Base-by-base conservation (phyloP, 805 yeast species). In the Danielozyma ontarioensis region DNA sequence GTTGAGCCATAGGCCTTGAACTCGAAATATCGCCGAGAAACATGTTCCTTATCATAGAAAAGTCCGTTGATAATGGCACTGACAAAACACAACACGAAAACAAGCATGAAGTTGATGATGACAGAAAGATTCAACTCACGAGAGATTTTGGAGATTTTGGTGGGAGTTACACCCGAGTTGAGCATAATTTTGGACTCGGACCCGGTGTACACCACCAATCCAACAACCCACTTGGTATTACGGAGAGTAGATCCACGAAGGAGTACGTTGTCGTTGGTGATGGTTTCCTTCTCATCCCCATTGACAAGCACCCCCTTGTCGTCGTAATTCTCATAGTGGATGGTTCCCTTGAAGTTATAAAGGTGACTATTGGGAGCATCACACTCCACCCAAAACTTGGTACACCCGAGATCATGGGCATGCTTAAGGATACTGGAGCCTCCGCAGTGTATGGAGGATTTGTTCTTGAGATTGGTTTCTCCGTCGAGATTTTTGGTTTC, bases 401-500 rank as follows among this genome's bases (percentile, higher is more conserved):
- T 62, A 36, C 73, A 68, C 36, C 74, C 76, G 32, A 83, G 62
- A 45, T 83, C 89, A 17, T 60, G 55, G 2, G 85, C 68, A 42
- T 71, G 80, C 29, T 65, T 69, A 27, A 83, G 52, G 32, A 51
- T 57, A 12, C 45, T 36, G 2, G 67, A 59, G 6, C 65, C 60
- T 11, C 86, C 82, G 42, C 78, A 67, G 12, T 64, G 62, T 22
- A 84, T 50, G 5, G 83, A 64, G 19, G 62, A 64, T 38, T 78
- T 74, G 16, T 65, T 62, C 51, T 83, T 84, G 53, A 83, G 67
- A 50, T 80, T 83, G 3, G 90, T 80, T 55, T 83, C 94, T 57
- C 94, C 94, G 58, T 84, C 94, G 44, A 84, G 67, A 56, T 83
- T 83, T 49, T 83, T 83, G 0, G 94, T 84, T 55, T 83, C 94